A percentile compares a stretch with the other conserved stretches of the same genome.
Conservation (phyloP, 2,329 filamentous ascomycete species). For the Phialophora verrucosa region DNA sequence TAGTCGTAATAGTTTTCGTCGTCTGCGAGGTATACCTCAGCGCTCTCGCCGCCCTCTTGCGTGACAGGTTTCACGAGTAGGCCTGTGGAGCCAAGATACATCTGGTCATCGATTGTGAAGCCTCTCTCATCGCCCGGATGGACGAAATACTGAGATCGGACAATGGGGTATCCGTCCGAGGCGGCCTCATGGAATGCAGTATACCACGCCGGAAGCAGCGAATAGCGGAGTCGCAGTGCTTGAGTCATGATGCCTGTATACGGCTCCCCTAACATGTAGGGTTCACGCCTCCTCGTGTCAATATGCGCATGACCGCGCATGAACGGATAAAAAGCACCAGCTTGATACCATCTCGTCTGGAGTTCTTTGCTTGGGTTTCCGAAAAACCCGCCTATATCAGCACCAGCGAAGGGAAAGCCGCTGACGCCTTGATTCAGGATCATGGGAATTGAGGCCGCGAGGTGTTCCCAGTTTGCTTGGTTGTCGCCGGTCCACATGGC, state of each 20-base stretch:
- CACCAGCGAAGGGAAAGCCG: constrained; percentile 91
- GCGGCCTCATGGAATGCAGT: constrained; percentile 93
- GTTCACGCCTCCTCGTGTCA: constrained; percentile 90
- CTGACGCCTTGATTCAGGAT: constrained; percentile 88
- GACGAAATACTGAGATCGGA: constrained; percentile 91
- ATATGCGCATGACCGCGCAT: constrained; percentile 98
- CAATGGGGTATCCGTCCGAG: constrained; percentile 79
- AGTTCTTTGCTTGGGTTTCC: constrained; percentile 94
- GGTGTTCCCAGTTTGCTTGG: constrained; percentile 87
- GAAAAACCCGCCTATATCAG: constrained; percentile 97
- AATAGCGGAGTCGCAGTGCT: constrained; percentile 85
- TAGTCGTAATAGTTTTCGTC: constrained; percentile 94
- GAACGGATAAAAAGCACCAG: constrained; percentile 96
- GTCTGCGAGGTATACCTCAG: constrained; percentile 86
- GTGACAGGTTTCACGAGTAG: constrained; percentile 92
- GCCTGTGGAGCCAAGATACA: constrained; percentile 87
- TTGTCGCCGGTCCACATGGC: constrained; percentile 99
- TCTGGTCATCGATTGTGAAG: constrained; percentile 89
- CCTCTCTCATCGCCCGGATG: constrained; percentile 84
- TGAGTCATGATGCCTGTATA: constrained; percentile 86
- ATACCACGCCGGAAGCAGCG: constrained; percentile 91
- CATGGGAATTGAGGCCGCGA: constrained; percentile 92
- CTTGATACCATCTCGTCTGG: constrained; percentile 92
- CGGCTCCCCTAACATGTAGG: constrained; percentile 83
- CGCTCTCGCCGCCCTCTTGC: constrained; percentile 72